Evolutionary conservation across 768 basidiomycete genomes (phyloP).

Genomic region (Auriscalpium vulgare): DNA sequence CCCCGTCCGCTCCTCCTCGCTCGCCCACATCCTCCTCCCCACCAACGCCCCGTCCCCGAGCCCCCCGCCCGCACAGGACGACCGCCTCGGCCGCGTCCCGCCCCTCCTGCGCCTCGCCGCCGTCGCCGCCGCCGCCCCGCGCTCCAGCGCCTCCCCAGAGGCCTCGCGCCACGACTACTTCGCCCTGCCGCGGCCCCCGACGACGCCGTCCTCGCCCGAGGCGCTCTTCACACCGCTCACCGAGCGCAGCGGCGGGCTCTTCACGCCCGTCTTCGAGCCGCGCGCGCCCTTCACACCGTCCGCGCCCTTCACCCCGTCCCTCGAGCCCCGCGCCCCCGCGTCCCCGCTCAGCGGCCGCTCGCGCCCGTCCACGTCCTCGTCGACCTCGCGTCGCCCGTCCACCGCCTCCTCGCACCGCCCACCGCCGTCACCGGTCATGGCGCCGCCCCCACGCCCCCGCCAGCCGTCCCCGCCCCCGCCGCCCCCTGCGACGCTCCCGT

Average conservation of each 20-base stretch:
- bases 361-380: constrained; percentile 15
- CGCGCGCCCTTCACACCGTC: constrained; percentile 7
- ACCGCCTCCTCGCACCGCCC: constrained; percentile 9
- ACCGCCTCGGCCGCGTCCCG: constrained; percentile 11
- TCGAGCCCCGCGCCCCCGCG: constrained; percentile 8
- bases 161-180: neutral
- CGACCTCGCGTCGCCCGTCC: constrained; percentile 9
- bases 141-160: constrained; percentile 1
- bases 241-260: constrained; percentile 2
- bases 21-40: constrained; percentile 18
- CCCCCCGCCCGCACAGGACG: constrained; percentile 14
- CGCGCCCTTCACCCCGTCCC: constrained; percentile 8
- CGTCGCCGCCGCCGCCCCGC: neutral
- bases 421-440: constrained; percentile 11
- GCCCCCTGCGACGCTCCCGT: constrained; percentile 14
- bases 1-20: constrained; percentile 13
- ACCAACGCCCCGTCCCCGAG: constrained; percentile 10
- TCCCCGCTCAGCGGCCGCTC: constrained; percentile 9
- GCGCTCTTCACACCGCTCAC: constrained; percentile 9
- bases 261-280: constrained; percentile 12
- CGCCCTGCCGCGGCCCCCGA: neutral
- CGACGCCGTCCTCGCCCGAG: constrained; percentile 6
- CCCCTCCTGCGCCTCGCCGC: constrained; percentile 7
- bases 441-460: constrained; percentile 13
- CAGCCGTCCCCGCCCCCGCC: constrained; percentile 10